These are phyloP conservation scores for Pestalotiopsis sp. DNA, from an alignment of 2,329 filamentous ascomycete species.

Conservation along the genomic window DNA sequence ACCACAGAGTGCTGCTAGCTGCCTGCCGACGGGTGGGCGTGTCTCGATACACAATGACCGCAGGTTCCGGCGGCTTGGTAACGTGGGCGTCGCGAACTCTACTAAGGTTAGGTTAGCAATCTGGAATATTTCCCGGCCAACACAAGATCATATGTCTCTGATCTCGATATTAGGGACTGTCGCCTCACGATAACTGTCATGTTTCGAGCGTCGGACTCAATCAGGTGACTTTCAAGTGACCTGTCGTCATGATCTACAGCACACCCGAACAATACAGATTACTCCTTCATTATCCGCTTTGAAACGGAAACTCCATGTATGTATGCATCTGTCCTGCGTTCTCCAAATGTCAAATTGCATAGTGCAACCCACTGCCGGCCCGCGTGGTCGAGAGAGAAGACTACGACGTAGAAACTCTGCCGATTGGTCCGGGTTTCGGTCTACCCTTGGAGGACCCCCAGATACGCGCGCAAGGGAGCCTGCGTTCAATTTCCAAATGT, in stretches of 20 bases:
- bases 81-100: neutral
- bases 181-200: neutral
- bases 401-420: neutral
- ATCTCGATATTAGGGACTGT: neutral
- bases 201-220: neutral
- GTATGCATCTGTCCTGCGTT: neutral
- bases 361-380: conserved; percentile 5
- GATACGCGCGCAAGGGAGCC: conserved; percentile 5
- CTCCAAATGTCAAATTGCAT: neutral
- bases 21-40: neutral
- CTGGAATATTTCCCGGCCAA: neutral
- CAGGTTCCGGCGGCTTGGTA: neutral
- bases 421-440: conserved; percentile 1
- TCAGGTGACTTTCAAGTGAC: neutral
- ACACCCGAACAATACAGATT: neutral
- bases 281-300: neutral
- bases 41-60: neutral
- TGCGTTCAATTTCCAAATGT: neutral
- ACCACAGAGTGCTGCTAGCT: no score
- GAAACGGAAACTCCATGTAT: neutral
- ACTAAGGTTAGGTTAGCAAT: no score
- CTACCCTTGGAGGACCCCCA: neutral
- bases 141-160: neutral
- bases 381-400: neutral
- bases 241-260: neutral